Base-by-base conservation (phyloP, 2,329 filamentous ascomycete genomes). In the Tolypocladium endophyticum region DNA sequence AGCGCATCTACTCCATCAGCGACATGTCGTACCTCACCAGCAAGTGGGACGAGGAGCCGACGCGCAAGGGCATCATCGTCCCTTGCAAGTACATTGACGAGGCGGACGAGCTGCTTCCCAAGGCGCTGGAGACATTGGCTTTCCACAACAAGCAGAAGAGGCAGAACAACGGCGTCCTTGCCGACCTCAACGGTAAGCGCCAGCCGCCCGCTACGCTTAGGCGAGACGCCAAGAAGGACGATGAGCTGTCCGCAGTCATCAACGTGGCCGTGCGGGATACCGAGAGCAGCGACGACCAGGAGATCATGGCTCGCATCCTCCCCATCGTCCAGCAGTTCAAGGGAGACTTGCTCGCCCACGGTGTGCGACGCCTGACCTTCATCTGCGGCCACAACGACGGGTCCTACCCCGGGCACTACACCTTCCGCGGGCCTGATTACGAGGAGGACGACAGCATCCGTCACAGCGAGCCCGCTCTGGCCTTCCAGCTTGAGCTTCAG, bases 401-500 rank as follows among this genome's bases (percentile, higher is more conserved):
- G 59, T 91, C 90, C 18, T 96, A 97, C 74, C 94, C 93, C 28
- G 92, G 90, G 55, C 97, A 99, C 83, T 97, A 90, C 82, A 99
- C 94, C 52, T 99, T 97, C 90, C 89, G 94, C 72, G 93, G 93
- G 7, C 93, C 94, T 35, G 77, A 80, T 57, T 99, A 96, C 74
- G 81, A 85, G 58, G 94, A 99, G 76, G 94, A 99, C 70, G 86
- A 90, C 74, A 96, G 89, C 74, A 97, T 99, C 71, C 93, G 94
- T 79, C 93, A 99, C 81, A 95, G 86, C 65, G 94, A 99, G 77
- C 94, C 94, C 57, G 93, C 94, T 59, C 82, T 97, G 74, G 92
- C 94, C 71, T 99, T 97, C 90, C 94, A 99, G 81, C 89, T 97
- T 73, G 94, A 99, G 77, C 87, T 99, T 64, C 88, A 87, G 61